Conservation (phyloP, 208 protist species). For the Sergeia podlipaevii region DNA sequence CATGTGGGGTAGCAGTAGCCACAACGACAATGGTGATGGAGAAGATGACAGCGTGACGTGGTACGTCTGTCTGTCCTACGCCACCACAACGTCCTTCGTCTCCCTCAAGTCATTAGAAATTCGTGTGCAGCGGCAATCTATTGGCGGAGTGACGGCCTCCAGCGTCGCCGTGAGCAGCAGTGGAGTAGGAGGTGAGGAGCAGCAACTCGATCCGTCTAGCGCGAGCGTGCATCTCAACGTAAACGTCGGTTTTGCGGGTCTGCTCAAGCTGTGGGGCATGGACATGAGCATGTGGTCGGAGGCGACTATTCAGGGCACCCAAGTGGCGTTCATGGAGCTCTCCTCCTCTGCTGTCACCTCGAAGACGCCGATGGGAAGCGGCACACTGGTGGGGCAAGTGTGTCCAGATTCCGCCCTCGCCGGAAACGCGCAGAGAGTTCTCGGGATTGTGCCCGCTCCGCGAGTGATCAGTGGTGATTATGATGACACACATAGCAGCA, state of each 20-base stretch:
- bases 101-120: conserved; percentile 33
- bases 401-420: too few relatives aligned
- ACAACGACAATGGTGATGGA: conserved; percentile 9
- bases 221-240: conserved; percentile 38
- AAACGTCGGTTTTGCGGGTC: conserved; percentile 54
- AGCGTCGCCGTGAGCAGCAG: conserved; percentile 15
- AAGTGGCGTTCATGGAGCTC: conserved; percentile 39
- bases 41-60: too few relatives aligned
- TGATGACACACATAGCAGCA: not conserved
- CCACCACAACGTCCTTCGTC: conserved; percentile 29
- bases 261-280: conserved; percentile 53
- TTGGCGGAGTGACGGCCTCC: conserved; percentile 23
- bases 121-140: conserved; percentile 31
- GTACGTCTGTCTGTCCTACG: conserved; percentile 63
- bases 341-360: conserved; percentile 21
- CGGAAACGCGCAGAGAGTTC: conserved; percentile 19
- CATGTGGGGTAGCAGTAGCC: conserved; percentile 46
- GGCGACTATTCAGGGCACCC: conserved; percentile 35
- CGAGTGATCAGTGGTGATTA: conserved; percentile 4
- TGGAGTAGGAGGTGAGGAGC: conserved; percentile 11
- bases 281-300: conserved; percentile 52
- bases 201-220: not conserved
- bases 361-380: conserved; percentile 41
- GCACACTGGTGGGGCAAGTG: too few relatives aligned
- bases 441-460: conserved; percentile 15